phyloP scores from a whole-genome alignment of 768 basidiomycete genomes.

The Coprinopsis cinerea region DNA sequence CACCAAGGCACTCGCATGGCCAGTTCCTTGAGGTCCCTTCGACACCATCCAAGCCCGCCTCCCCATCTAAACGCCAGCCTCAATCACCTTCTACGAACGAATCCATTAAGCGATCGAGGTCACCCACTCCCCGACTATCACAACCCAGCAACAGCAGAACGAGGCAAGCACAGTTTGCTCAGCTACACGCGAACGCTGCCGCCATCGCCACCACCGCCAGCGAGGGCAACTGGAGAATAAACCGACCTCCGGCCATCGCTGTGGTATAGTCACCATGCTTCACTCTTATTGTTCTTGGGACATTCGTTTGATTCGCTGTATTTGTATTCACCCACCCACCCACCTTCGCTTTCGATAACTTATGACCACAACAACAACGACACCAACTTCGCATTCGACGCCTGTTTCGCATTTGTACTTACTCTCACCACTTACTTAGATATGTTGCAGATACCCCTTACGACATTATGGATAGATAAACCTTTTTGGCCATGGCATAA shows the following conservation, averaged over 20 bases:
- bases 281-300: not conserved
- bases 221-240: not conserved
- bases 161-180: not conserved
- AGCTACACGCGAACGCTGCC: not conserved
- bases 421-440: no score
- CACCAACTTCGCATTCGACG: no score
- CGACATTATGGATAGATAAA: no score
- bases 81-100: not conserved
- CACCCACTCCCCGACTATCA: not conserved
- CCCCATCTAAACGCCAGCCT: not conserved
- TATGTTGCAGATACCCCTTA: no score
- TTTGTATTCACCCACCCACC: not conserved
- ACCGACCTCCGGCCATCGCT: not conserved
- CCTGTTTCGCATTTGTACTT: no score
- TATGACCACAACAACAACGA: no score
- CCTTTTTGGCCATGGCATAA: no score
- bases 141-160: not conserved
- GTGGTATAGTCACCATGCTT: no score
- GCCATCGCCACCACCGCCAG: not conserved
- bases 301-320: not conserved
- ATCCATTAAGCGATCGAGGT: not conserved
- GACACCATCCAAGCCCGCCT: not conserved
- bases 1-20: not conserved
- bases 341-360: not conserved
- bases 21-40: not conserved